Conservation (phyloP, 2,329 filamentous ascomycete species). For the Curvularia spicifera region DNA sequence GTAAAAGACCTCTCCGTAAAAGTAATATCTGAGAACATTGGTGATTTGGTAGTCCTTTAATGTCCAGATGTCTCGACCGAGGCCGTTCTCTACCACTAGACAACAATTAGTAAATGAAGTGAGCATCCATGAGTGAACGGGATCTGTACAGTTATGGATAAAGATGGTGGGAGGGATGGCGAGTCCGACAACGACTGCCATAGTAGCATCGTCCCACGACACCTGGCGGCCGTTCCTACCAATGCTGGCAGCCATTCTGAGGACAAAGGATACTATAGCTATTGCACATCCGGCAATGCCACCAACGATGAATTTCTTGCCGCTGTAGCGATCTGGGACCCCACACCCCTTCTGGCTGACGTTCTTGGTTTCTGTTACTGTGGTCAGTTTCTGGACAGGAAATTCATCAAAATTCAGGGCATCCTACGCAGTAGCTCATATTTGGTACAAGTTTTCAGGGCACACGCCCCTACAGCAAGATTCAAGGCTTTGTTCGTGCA, state of each 20-base stretch:
- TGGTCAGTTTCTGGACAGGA: not conserved
- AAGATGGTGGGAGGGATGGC: conserved; percentile 33
- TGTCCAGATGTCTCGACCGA: conserved; percentile 62
- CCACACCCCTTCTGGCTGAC: conserved; percentile 47
- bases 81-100: conserved; percentile 42
- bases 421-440: conserved; percentile 43
- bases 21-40: conserved; percentile 48
- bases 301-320: conserved; percentile 34
- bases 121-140: too few relatives aligned
- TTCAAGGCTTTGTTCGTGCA: conserved; percentile 48
- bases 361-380: conserved; percentile 46
- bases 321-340: conserved; percentile 45
- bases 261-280: conserved; percentile 41
- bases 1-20: conserved; percentile 43
- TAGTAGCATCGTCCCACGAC: conserved; percentile 50
- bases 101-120: conserved; percentile 1
- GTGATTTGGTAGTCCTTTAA: conserved; percentile 52
- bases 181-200: conserved; percentile 47
- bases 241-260: conserved; percentile 47
- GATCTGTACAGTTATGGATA: conserved; percentile 10
- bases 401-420: not conserved
- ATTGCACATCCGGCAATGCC: conserved; percentile 40
- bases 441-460: conserved; percentile 45
- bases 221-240: conserved; percentile 43
- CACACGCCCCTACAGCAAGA: conserved; percentile 43